phyloP scores from a whole-genome alignment of 176 grass and related monocot genomes.

The Melocanna baccifera region DNA sequence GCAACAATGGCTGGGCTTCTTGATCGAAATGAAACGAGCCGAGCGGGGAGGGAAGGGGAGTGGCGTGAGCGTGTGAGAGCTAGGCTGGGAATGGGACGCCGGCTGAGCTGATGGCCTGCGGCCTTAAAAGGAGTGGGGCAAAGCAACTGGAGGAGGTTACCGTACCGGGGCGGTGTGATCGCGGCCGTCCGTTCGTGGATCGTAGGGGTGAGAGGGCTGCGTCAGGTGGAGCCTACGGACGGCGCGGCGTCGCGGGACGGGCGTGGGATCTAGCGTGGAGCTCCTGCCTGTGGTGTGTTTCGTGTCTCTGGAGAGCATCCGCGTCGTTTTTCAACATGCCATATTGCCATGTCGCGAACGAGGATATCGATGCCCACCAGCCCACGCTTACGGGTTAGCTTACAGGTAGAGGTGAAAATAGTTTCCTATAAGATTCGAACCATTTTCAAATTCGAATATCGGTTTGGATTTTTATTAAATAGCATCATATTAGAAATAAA shows the following conservation, averaged over 20 bases:
- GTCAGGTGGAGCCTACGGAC: not conserved
- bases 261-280: slow-evolving; percentile 1
- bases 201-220: not conserved
- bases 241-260: not conserved
- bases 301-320: no score
- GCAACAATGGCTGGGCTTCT: not conserved
- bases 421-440: no score
- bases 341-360: no score
- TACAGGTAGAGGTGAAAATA: no score
- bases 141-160: not conserved
- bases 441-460: no score
- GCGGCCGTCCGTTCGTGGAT: not conserved
- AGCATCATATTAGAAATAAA: no score
- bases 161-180: not conserved
- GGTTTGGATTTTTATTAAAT: no score
- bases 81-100: not conserved
- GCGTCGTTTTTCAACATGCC: not conserved
- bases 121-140: not conserved
- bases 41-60: not conserved
- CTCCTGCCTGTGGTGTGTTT: not conserved
- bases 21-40: not conserved
- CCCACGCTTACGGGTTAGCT: no score
- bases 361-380: no score
- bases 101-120: no score
- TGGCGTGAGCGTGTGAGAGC: not conserved